Evolutionary conservation across 352 stramenopile genomes (phyloP).

Genomic region (Aphanomyces stellatus): DNA sequence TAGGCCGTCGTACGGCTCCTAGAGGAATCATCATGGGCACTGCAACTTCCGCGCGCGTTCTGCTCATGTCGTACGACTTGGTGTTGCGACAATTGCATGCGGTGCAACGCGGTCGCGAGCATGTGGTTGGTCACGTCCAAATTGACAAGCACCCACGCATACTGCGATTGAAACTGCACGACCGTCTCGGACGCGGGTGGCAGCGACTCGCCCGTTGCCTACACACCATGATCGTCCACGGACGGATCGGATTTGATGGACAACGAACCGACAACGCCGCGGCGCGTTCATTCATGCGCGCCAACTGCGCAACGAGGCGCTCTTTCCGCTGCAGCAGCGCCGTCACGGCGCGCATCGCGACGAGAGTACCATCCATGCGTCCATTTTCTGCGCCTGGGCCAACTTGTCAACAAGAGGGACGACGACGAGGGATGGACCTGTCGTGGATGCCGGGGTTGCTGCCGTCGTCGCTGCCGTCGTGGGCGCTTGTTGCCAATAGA

Average conservation of each 20-base stretch:
- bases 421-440: no score
- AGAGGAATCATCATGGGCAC: no score
- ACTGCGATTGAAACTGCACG: slow-evolving; percentile 39
- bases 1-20: background rate
- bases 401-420: no score
- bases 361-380: background rate
- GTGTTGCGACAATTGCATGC: slow-evolving; percentile 32
- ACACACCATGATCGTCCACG: slow-evolving; percentile 21
- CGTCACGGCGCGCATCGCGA: slow-evolving; percentile 35
- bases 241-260: background rate
- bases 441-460: no score
- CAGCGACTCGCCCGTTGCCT: no score
- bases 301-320: slow-evolving; percentile 38
- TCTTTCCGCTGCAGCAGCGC: slow-evolving; percentile 69
- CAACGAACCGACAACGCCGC: slow-evolving; percentile 6
- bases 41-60: no score
- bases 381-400: background rate
- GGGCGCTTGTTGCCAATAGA: slow-evolving; percentile 12
- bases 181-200: background rate
- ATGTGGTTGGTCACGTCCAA: slow-evolving; percentile 53
- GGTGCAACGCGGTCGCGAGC: slow-evolving; percentile 43
- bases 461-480: background rate
- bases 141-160: slow-evolving; percentile 58
- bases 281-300: slow-evolving; percentile 38
- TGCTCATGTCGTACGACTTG: no score